phyloP scores from a whole-genome alignment of 257 asterid species.

The Solanum tacnaense region DNA sequence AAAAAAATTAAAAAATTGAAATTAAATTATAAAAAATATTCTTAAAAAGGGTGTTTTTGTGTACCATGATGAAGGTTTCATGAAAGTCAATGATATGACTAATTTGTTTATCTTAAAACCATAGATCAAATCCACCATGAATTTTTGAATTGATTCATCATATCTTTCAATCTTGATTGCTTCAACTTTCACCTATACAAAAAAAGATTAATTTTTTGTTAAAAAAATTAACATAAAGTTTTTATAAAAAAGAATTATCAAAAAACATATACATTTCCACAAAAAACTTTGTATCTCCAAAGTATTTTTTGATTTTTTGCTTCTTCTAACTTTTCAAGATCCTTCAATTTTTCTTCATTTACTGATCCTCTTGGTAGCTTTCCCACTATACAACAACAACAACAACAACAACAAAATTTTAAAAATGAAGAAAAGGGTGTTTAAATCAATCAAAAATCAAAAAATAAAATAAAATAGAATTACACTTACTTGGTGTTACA shows the following conservation, averaged over 20 bases:
- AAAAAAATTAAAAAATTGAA: neutral
- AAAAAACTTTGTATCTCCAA: slow-evolving; percentile 25
- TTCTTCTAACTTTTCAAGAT: slow-evolving; percentile 29
- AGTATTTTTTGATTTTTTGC: slow-evolving; percentile 15
- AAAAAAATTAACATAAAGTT: neutral
- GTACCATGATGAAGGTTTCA: slow-evolving; percentile 9
- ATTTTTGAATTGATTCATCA: slow-evolving; percentile 35
- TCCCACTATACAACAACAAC: neutral
- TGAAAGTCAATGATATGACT: slow-evolving; percentile 44
- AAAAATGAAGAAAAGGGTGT: neutral
- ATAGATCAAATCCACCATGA: slow-evolving; percentile 34
- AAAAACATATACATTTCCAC: slow-evolving; percentile 18
- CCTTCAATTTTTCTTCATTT: slow-evolving; percentile 35
- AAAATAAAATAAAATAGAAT: neutral
- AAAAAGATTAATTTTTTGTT: neutral
- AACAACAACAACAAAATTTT: neutral
- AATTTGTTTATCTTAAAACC: slow-evolving; percentile 32
- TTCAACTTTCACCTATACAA: slow-evolving; percentile 38
- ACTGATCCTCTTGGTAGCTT: slow-evolving; percentile 16
- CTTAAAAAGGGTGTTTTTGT: neutral
- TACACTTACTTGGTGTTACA: slow-evolving; percentile 45
- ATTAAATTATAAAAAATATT: neutral
- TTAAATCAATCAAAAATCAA: neutral
- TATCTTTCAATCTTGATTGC: slow-evolving; percentile 29
- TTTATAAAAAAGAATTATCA: too few relatives aligned